A percentile compares a stretch with the other conserved stretches of the same genome.
Conservation (phyloP, 805 yeast species). For the Saturnispora zaruensis region DNA sequence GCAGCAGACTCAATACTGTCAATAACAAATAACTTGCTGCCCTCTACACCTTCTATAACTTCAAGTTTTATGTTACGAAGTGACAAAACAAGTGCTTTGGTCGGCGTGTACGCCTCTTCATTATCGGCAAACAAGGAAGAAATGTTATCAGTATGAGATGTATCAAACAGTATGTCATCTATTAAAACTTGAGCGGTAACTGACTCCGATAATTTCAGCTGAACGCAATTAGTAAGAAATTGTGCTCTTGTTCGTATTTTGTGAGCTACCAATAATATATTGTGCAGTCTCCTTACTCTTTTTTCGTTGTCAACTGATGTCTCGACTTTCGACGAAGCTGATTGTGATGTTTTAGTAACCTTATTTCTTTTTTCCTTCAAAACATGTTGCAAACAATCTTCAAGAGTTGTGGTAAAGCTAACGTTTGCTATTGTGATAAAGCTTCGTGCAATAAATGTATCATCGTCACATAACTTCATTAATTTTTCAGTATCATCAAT, state of each 20-base stretch:
- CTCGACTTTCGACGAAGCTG: neutral
- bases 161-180: constrained; percentile 24
- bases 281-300: neutral
- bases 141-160: constrained; percentile 20
- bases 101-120: constrained; percentile 6
- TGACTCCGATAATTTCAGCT: constrained; percentile 12
- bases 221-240: constrained; percentile 16
- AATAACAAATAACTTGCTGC: constrained; percentile 13
- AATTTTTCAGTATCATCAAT: constrained; percentile 12
- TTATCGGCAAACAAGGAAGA: constrained; percentile 18
- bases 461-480: constrained; percentile 10
- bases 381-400: constrained; percentile 11
- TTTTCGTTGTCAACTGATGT: neutral
- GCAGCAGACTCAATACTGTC: constrained; percentile 15
- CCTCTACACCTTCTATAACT: constrained; percentile 9
- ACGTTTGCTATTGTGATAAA: constrained; percentile 18
- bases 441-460: constrained; percentile 18
- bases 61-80: constrained; percentile 19
- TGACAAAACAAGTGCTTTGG: constrained; percentile 15
- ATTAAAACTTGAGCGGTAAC: constrained; percentile 12
- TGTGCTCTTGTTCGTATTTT: constrained; percentile 21
- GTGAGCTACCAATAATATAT: constrained; percentile 15
- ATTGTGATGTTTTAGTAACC: neutral
- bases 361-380: neutral
- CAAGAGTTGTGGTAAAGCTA: constrained; percentile 13